A percentile compares a stretch with the other conserved stretches of the same genome.
These are phyloP conservation scores for Gossypium bickii DNA, from an alignment of 345 rosid species.

Conservation along the genomic window DNA sequence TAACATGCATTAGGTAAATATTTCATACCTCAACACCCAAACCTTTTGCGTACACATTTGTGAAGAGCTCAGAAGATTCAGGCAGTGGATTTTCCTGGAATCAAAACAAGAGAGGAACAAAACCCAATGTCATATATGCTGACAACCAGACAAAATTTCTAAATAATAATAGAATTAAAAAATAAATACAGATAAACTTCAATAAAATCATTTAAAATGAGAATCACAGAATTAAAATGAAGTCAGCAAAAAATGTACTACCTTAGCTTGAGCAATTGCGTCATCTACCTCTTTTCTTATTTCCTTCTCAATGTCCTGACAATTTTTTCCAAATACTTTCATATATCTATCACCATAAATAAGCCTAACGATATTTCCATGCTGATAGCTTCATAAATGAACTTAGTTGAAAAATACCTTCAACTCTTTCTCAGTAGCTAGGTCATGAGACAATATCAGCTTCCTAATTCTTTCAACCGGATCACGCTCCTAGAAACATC, in stretches of 20 bases:
- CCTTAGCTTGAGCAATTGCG: conserved; percentile 98
- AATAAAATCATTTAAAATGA: background rate
- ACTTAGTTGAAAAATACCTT: conserved; percentile 46
- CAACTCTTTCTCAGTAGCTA: conserved; percentile 91
- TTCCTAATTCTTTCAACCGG: conserved; percentile 88
- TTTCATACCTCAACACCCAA: conserved; percentile 66
- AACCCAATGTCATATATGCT: background rate
- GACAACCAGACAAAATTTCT: background rate
- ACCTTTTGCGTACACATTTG: conserved; percentile 78
- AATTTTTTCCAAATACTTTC: background rate
- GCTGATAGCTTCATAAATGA: background rate
- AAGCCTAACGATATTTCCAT: background rate
- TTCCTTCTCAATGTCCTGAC: conserved; percentile 91
- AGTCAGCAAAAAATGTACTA: conserved; percentile 13
- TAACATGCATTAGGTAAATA: background rate
- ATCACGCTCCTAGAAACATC: conserved; percentile 73
- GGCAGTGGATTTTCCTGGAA: conserved; percentile 96
- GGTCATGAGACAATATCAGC: conserved; percentile 63
- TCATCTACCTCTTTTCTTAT: conserved; percentile 83
- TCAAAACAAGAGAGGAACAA: background rate
- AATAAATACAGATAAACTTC: background rate
- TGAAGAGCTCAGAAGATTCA: conserved; percentile 74
- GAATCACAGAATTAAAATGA: background rate
- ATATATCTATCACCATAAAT: background rate
- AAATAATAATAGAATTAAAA: background rate